Base-by-base conservation (phyloP, 768 basidiomycete genomes). In the Lepiota brunneoincarnata region DNA sequence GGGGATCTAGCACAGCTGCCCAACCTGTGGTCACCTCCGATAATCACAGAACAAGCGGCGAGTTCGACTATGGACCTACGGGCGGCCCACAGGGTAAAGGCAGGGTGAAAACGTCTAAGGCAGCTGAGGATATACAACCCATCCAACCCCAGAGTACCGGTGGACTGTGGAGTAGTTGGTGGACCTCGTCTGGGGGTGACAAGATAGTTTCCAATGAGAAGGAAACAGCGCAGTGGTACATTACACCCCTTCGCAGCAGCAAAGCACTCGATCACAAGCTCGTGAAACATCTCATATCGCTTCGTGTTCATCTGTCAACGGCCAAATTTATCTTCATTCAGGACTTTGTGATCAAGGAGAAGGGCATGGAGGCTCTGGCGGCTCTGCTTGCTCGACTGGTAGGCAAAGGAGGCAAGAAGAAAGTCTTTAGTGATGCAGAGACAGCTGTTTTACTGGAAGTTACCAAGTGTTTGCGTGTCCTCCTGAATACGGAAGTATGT, bases 281-380 rank as follows among this genome's bases (percentile, higher is more conserved):
- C 23, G 75, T 81, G 47, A 93, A 90, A 63, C 84, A 90, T 61
- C 72, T 97, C 2, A 87, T 93, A 39, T 83, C 87, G 1, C 74
- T 98, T 15, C 84, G 93, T 2, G 89, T 94, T 0, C 89, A 92
- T 62, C 73, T 97, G 1, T 91, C 93, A 2, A 94, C 93, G 0
- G 90, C 88, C 0, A 85, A 84, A 55, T 56, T 94, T 11, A 69
- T 75, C 2, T 95, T 92, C 83, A 84, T 93, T 46, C 76, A 86
- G 59, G 83, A 85, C 34, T 96, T 97, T 63, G 72, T 91, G n/a
- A 72, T 75, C 1, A 62, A 67, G 0, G 82, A 83, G 58, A 75
- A 80, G 31, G 94, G 94, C 0, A 69, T 94, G 51, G 81, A 83
- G 48, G 77, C 71, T 2, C 68, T 98, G 10, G 80, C 80, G 12